phyloP scores from a whole-genome alignment of 805 yeast species.

The Lipomyces oligophaga region DNA sequence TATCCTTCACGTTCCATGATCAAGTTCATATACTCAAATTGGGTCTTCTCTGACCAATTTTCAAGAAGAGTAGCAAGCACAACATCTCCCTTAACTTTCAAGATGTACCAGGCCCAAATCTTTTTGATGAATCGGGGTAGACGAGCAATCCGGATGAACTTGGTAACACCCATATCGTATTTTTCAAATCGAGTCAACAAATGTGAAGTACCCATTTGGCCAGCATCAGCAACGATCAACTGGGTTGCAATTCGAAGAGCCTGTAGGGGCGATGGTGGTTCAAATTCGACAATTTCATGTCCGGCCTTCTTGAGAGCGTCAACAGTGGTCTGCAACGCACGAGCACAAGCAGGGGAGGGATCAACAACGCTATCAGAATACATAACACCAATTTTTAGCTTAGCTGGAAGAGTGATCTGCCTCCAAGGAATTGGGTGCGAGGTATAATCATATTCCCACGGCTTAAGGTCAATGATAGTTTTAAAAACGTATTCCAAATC shows the following conservation, averaged over 20 bases:
- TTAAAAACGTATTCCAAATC: constrained; percentile 51
- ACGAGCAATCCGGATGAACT: constrained; percentile 35
- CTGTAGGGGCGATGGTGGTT: constrained; percentile 50
- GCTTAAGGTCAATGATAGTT: constrained; percentile 46
- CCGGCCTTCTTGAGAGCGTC: constrained; percentile 46
- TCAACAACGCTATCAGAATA: constrained; percentile 48
- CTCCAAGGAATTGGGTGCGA: constrained; percentile 52
- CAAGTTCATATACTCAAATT: constrained; percentile 39
- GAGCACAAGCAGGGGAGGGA: constrained; percentile 49
- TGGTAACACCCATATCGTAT: constrained; percentile 39
- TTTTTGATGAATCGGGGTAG: constrained; percentile 38
- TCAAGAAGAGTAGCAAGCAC: constrained; percentile 41
- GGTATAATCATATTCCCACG: constrained; percentile 54
- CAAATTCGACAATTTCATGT: constrained; percentile 46
- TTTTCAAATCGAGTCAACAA: constrained; percentile 35
- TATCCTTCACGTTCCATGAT: constrained; percentile 39
- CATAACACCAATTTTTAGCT: constrained; percentile 48
- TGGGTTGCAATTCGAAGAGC: constrained; percentile 56
- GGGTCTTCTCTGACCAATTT: constrained; percentile 38
- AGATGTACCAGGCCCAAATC: constrained; percentile 39
- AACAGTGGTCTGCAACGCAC: constrained; percentile 41
- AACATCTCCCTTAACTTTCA: constrained; percentile 37
- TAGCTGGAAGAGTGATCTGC: constrained; percentile 38
- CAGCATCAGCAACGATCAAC: constrained; percentile 39
- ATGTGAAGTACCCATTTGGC: constrained; percentile 31